Evolutionary conservation across 768 basidiomycete species (phyloP).

Genomic region (Kwoniella pini): DNA sequence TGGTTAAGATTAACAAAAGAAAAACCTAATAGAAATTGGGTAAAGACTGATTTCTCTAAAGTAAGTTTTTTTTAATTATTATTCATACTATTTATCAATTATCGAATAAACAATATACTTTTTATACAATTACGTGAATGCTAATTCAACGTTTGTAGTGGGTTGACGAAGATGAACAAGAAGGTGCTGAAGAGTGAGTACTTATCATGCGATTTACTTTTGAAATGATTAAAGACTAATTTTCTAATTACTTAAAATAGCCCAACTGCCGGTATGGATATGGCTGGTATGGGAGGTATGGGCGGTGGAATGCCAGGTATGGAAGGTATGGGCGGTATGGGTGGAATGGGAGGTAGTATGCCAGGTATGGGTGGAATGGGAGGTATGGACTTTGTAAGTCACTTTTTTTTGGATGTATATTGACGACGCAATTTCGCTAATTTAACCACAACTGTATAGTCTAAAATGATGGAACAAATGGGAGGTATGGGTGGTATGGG

Average conservation of each 20-base stretch:
- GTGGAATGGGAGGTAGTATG: slow-evolving; percentile 46
- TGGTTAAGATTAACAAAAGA: slow-evolving; percentile 94
- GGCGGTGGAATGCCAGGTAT: slow-evolving; percentile 40
- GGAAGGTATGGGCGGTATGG: slow-evolving; percentile 45
- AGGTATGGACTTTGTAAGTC: slow-evolving; percentile 51
- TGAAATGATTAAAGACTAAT: not conserved
- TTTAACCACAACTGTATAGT: slow-evolving; percentile 14
- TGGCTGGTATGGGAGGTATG: slow-evolving; percentile 46
- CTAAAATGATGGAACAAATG: slow-evolving; percentile 52
- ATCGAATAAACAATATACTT: too few species aligned
- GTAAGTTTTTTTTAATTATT: slow-evolving; percentile 25
- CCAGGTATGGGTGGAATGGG: too few species aligned
- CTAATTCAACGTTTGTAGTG: too few species aligned
- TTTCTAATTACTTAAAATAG: slow-evolving; percentile 4
- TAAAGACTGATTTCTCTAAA: slow-evolving; percentile 93
- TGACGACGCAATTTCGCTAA: not conserved
- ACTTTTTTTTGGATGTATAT: not conserved
- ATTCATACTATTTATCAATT: too few species aligned
- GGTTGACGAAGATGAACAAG: slow-evolving; percentile 97
- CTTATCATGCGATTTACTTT: not conserved
- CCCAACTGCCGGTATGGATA: slow-evolving; percentile 34
- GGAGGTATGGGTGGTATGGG: slow-evolving; percentile 37
- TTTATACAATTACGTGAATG: too few species aligned
- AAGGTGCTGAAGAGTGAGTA: slow-evolving; percentile 59
- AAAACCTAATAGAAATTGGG: slow-evolving; percentile 72